Base-by-base conservation (phyloP, 2,329 filamentous ascomycete genomes). In the Fusarium neocosmosporiellum region DNA sequence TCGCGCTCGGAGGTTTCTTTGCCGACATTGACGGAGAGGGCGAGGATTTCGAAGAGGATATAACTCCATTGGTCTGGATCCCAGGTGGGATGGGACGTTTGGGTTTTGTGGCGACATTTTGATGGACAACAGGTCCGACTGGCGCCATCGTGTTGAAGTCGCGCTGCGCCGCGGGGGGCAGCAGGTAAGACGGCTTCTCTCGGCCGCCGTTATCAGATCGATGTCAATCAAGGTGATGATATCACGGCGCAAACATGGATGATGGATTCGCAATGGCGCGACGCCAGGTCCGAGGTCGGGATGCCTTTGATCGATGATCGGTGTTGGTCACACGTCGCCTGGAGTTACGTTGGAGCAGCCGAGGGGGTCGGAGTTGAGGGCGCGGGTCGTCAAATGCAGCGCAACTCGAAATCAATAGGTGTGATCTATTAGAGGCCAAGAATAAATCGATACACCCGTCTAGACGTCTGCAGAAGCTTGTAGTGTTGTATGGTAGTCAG, bases 21-120 rank as follows among this genome's bases (percentile, higher is more conserved):
- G 86, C 81, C 11, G 91, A 83, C 75, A 90, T 82, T 74, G 85
- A 88, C 7, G 88, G 88, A 5, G 88, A 89, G 2, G 90, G 87
- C 3, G 90, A 92, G 5, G 90, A 88, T 67, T 88, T 87, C 1
- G 88, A 87, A 27, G 89, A 82, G 72, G 85, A 84, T 67, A 85
- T 83, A 36, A 57, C 61, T 34, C 90, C 90, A 81, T 93, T 93
- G 68, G 90, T 88, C 80, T 92, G 91, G 65, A 92, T 89, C 50
- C 90, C 88, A 54, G 91, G 87, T 39, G 90, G 90, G 60, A 88
- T 85, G 69, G 90, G 91, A 37, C 92, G 91, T 83, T 94, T 94
- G 72, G 89, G 87, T 83, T 94, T 94, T 74, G 80, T 81, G 74
- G 82, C 78, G 75, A 81, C 83, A 78, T 83, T 81, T 66, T 84